A percentile compares a stretch with the other conserved stretches of the same genome.
Evolutionary conservation across 2,329 filamentous ascomycete genomes (phyloP).

Genomic region (Elsinoe ampelina): DNA sequence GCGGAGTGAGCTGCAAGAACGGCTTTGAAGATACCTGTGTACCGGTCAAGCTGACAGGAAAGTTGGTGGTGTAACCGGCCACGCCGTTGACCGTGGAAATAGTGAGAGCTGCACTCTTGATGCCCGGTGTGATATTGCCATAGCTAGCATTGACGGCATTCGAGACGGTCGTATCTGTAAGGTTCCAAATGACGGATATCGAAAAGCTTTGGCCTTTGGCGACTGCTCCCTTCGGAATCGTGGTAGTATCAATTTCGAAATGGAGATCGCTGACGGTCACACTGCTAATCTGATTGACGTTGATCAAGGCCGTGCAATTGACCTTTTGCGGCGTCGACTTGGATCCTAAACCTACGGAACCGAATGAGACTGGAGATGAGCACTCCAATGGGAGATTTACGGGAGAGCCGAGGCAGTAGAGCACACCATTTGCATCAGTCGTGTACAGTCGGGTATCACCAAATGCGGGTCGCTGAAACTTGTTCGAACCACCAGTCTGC

Average conservation of each 20-base stretch:
- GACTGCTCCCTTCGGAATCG: constrained; percentile 31
- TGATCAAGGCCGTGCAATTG: constrained; percentile 33
- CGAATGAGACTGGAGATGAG: constrained; percentile 33
- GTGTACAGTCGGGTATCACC: constrained; percentile 34
- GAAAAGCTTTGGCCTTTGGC: constrained; percentile 30
- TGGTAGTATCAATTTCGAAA: constrained; percentile 31
- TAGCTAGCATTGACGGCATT: constrained; percentile 20
- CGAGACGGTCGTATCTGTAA: constrained; percentile 20
- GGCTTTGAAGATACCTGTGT: constrained; percentile 30
- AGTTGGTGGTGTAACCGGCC: constrained; percentile 29
- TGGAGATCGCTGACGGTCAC: constrained; percentile 29
- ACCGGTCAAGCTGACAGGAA: constrained; percentile 33
- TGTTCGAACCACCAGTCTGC: constrained; percentile 31
- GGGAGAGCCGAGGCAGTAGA: constrained; percentile 32
- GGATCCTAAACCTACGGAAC: constrained; percentile 28
- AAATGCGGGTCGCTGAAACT: constrained; percentile 34
- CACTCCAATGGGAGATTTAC: constrained; percentile 36
- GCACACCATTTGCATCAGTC: constrained; percentile 25
- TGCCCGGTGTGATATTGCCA: constrained; percentile 27
- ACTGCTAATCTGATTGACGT: constrained; percentile 29
- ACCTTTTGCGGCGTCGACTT: constrained; percentile 24
- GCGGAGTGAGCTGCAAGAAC: constrained; percentile 30
- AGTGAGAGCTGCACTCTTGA: constrained; percentile 30
- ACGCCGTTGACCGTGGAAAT: constrained; percentile 32
- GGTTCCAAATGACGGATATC: constrained; percentile 35